Base-by-base conservation (phyloP, 116 monocot species). In the Papilionanthe hybrid region DNA sequence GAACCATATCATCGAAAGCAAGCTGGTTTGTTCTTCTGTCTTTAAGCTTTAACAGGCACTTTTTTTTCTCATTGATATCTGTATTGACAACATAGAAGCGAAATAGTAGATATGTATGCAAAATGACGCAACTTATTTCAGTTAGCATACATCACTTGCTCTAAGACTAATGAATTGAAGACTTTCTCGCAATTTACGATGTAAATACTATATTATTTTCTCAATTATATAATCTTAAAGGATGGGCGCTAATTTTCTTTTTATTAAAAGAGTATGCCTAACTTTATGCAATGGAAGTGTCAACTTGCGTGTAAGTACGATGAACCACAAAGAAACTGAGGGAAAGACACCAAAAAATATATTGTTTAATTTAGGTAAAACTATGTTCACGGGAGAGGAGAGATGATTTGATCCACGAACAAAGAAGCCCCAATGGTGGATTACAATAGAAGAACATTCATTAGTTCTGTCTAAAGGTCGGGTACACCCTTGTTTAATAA, bases 1-100 rank as follows among this genome's bases (percentile, higher is more conserved):
- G 30, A 87, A 81, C 78, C 94, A 90, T 44, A 47, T 83, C 55
- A 82, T 80, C 55, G 94, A 93, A 60, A 90, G 85, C 88, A 91
- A 94, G 86, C 77, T 98, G 93, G 98, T 98, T 75, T 48, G 76
- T 81, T 72, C 32, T 42, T 72, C 13, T 42, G 15, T 71, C 6
- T 29, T 67, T 67, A 1, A 27, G 30, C 25, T 67, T 29, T 1
- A 67, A 7, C 25, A 67, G 28, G 11, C 28, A 11, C 12, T 67
- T 29, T 8, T 7, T 45, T 72, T 41, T 72, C 27, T 67, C 28
- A 11, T 10, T 6, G n/a, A 65, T 9, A 7, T 67, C 28, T 67
- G 27, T n/a, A 67, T 67, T 28, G 9, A 67, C 27, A 67, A 67
- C n/a, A 27, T 67, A 67, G 56, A 67, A 67, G 20, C 56, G 3